Evolutionary conservation across 2,329 filamentous ascomycete genomes (phyloP), one percentile per base, ranked within the genome.

Genomic region (Pseudomassariella vexata): DNA sequence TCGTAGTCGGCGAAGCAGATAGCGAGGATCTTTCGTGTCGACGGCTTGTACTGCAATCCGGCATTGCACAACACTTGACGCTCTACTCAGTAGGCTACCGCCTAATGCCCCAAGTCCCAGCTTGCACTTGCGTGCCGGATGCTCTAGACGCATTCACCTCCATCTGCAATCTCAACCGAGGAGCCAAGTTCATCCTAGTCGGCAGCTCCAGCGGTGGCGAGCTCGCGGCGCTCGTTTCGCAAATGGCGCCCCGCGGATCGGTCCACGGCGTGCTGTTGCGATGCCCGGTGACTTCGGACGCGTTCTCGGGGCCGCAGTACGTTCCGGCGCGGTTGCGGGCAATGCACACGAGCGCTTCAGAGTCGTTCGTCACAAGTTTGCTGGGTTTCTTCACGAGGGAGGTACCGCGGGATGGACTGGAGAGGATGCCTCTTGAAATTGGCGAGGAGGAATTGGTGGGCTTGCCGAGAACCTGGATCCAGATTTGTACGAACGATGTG

Each of bases 161-260:
- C 19, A 38, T 63, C 5, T 32, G 37, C 3, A 14, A 22, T 3
- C 19, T 48, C 0, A 32, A 44, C 18, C 30, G 24, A 2, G 28
- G 27, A 3, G 31, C 38, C 9, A 50, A 41, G 21, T 36, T 61
- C 2, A 23, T 70, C 4, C 32, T 70, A 2, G 44, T 57, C 4
- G 68, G 68, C 11, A 67, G 62, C 35, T 70, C 66, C 3, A 66
- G 61, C 31, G 68, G 67, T 7, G 67, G 65, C 3, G 59, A 70
- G 44, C 53, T 72, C 17, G 67, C 66, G 3, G 55, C 65, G 1
- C 53, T 63, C 4, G 55, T 70, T 3, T 55, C 63, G 2, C 62
- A 66, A 37, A 30, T 39, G 9, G 48, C 37, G 14, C 36, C 45
- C 15, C 38, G 18, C 5, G 40, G 41, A 5, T 48, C 44, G 10